A percentile compares a stretch with the other conserved stretches of the same genome.
phyloP scores from a whole-genome alignment of 176 grass and related monocot species.

The Oryza coarctata region DNA sequence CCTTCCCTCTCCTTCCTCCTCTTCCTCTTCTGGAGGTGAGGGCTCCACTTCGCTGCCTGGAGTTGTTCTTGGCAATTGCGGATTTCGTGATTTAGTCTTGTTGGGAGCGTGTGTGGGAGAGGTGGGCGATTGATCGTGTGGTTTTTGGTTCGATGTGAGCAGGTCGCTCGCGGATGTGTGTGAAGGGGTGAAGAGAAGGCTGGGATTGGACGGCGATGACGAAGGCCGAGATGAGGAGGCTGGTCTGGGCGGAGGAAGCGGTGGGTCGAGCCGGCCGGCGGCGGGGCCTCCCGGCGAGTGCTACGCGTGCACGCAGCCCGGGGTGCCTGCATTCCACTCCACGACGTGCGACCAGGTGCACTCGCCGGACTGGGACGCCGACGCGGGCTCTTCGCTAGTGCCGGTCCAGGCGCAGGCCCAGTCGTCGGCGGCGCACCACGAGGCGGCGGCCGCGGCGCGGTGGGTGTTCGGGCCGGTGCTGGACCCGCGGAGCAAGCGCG shows the following conservation, averaged over 20 bases:
- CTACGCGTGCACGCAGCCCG: slow-evolving; percentile 96
- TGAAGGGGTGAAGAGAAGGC: slow-evolving; percentile 21
- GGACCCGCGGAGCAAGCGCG: slow-evolving; percentile 75
- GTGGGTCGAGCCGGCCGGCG: slow-evolving; percentile 1
- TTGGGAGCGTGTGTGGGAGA: not conserved
- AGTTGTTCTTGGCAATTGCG: not conserved
- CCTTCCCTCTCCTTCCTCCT: slow-evolving; percentile 38
- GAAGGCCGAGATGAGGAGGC: slow-evolving; percentile 40
- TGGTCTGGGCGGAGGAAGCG: not conserved
- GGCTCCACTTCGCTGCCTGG: not conserved
- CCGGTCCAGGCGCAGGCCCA: slow-evolving; percentile 58
- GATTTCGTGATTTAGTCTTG: not conserved
- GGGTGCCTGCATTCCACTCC: slow-evolving; percentile 87
- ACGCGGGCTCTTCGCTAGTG: slow-evolving; percentile 85
- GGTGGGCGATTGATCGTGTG: not conserved
- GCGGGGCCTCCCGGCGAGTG: slow-evolving; percentile 53
- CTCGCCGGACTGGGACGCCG: slow-evolving; percentile 81
- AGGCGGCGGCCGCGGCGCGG: slow-evolving; percentile 37
- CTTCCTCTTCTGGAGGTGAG: slow-evolving; percentile 26
- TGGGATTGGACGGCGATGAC: not conserved
- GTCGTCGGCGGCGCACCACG: not conserved
- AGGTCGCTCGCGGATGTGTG: slow-evolving; percentile 36
- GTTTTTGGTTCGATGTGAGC: not conserved
- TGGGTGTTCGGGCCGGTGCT: slow-evolving; percentile 76
- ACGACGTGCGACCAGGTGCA: slow-evolving; percentile 91